Percentiles rank a stretch among this genome's conserved stretches.
Conservation (phyloP, 106 monocot genomes). For the Apostasia shenzhenica region DNA sequence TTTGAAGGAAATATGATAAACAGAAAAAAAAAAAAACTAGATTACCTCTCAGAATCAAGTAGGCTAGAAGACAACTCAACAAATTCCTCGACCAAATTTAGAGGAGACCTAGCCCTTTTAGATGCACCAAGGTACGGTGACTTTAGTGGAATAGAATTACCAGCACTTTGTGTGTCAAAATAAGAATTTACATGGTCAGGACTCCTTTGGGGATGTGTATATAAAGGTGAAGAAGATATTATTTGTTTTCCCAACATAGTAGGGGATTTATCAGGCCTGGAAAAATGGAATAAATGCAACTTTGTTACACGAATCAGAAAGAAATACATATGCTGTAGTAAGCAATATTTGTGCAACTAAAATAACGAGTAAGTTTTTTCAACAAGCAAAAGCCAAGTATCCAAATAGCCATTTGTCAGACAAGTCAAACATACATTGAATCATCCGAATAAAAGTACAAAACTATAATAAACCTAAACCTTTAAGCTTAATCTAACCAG, state of each 20-base stretch:
- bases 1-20: neutral
- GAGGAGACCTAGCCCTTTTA: conserved; percentile 58
- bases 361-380: too few relatives aligned
- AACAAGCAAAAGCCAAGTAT: neutral
- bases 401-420: neutral
- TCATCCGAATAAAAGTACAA: neutral
- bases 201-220: conserved; percentile 14
- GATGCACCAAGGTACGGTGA: conserved; percentile 9
- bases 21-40: neutral
- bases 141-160: conserved; percentile 11
- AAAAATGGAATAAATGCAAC: neutral
- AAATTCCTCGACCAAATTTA: conserved; percentile 13
- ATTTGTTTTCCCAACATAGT: conserved; percentile 11
- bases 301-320: neutral
- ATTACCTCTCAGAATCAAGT: conserved; percentile 48
- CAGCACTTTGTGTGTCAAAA: conserved; percentile 12
- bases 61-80: conserved; percentile 10
- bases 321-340: neutral
- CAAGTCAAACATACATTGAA: neutral
- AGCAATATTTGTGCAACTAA: neutral
- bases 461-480: too few relatives aligned
- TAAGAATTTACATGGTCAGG: neutral
- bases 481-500: too few relatives aligned
- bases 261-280: conserved; percentile 23
- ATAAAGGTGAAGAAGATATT: conserved; percentile 10